Evolutionary conservation across 106 monocot species (phyloP), one percentile per base, ranked within the genome.

Genomic region (Dendrobium nobile): DNA sequence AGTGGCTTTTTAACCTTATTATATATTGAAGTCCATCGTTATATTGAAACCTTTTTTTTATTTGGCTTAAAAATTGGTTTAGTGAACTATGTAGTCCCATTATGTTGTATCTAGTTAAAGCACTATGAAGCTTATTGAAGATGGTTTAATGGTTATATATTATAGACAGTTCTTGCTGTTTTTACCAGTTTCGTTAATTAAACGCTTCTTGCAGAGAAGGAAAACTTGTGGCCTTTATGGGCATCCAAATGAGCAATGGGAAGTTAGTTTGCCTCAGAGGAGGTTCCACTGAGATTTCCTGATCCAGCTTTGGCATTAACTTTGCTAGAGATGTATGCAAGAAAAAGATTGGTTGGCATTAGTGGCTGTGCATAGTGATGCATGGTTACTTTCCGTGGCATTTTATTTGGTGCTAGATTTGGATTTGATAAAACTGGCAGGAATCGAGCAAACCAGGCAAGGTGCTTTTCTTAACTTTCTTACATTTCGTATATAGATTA

Each of bases 321-420:
- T 81, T 81, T 74, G 80, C 80, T 40, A 81, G 80, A 68, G 80
- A 81, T 41, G 80, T 22, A 81, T 81, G 80, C 73, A 73, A 55
- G 73, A 81, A 22, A 81, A 81, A 54, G 80, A 81, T 41, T 81
- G 80, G 80, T 74, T 81, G 56, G 73, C 80, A 20, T 74, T 81
- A 54, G 80, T 81, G 43, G 80, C 80, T 74, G 80, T 81, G 18
- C 80, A 81, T 73, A 81, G 80, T 74, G 80, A 81, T 73, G 80
- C 80, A 73, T 81, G 80, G 80, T 54, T 81, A 74, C 80, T 81
- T 81, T 24, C 80, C 41, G 80, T 81, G 31, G 80, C 80, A 27
- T 81, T 81, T 73, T 81, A 81, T 73, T 81, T 74, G 80, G 80
- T 81, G 80, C 80, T 41, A 81, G 80, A 74, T 81, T 73, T 73